A percentile compares a stretch with the other conserved stretches of the same genome.
Conservation (phyloP, 257 asterid genomes). For the Fraxinus cuspidata region DNA sequence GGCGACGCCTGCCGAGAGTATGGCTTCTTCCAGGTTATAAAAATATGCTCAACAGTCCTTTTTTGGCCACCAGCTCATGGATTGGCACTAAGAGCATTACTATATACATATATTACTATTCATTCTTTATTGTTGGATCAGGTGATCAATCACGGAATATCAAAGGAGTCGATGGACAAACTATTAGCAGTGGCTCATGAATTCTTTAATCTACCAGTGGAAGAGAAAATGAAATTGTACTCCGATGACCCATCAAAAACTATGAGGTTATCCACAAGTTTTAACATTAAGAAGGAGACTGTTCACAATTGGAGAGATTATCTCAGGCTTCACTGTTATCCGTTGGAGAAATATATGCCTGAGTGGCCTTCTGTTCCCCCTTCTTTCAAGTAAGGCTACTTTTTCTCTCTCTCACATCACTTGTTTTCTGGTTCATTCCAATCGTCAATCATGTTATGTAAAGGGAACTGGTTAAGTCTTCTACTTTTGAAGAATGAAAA, state of each 20-base stretch:
- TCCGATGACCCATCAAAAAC: constrained; percentile 35
- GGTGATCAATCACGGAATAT: constrained; percentile 36
- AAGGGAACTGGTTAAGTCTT: background rate
- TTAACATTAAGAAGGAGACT: constrained; percentile 26
- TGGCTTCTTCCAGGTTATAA: constrained; percentile 35
- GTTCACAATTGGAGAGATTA: constrained; percentile 7
- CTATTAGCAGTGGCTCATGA: constrained; percentile 26
- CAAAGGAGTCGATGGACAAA: constrained; percentile 24
- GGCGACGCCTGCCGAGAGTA: constrained; percentile 30
- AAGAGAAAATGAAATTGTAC: constrained; percentile 38
- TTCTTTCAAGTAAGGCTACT: constrained; percentile 27
- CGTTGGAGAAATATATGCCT: constrained; percentile 31
- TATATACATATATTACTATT: background rate
- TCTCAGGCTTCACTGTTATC: constrained; percentile 37
- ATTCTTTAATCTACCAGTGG: constrained; percentile 26
- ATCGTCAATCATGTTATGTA: background rate
- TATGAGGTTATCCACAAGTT: constrained; percentile 31
- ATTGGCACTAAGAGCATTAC: background rate
- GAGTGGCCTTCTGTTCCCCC: constrained; percentile 34
- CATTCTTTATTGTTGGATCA: background rate
- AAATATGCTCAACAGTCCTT: background rate
- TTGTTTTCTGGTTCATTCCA: background rate
- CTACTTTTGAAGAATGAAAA: too few relatives aligned
- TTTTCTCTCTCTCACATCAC: background rate
- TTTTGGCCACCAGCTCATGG: background rate